Conservation (phyloP, 768 basidiomycete species). For the Trametes punicea region DNA sequence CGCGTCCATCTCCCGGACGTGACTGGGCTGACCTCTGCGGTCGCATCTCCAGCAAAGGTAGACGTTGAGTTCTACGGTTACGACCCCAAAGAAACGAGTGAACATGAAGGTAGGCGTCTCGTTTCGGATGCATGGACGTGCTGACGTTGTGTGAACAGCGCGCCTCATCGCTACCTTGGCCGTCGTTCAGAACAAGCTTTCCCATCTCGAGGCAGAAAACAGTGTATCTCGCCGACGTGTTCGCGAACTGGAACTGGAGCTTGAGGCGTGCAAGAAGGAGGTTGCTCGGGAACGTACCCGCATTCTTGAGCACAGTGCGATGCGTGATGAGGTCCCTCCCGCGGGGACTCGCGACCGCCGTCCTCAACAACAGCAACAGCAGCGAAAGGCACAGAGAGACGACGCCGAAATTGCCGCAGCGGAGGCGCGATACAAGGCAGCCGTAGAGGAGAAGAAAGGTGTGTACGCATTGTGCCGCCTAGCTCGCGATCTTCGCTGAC, state of each 20-base stretch:
- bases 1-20: slow-evolving; percentile 70
- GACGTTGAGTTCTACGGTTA: slow-evolving; percentile 51
- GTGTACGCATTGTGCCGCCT: slow-evolving; percentile 5
- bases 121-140: background rate
- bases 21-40: slow-evolving; percentile 77
- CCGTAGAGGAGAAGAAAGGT: slow-evolving; percentile 91
- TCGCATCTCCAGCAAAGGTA: slow-evolving; percentile 66
- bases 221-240: slow-evolving; percentile 77
- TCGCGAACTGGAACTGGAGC: slow-evolving; percentile 81
- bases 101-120: slow-evolving; percentile 56
- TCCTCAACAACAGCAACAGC: slow-evolving; percentile 17
- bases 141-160: slow-evolving; percentile 35
- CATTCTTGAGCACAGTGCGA: slow-evolving; percentile 37
- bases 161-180: slow-evolving; percentile 61
- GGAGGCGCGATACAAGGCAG: slow-evolving; percentile 59
- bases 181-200: slow-evolving; percentile 62
- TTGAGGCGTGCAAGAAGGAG: slow-evolving; percentile 81
- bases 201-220: slow-evolving; percentile 78
- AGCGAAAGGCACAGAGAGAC: slow-evolving; percentile 31
- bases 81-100: slow-evolving; percentile 43
- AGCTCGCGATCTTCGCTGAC: slow-evolving; percentile 8
- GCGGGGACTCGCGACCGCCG: background rate
- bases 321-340: slow-evolving; percentile 39
- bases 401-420: slow-evolving; percentile 34
- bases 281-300: slow-evolving; percentile 66